phyloP scores from a whole-genome alignment of 345 rosid genomes.

The Ricinus communis region DNA sequence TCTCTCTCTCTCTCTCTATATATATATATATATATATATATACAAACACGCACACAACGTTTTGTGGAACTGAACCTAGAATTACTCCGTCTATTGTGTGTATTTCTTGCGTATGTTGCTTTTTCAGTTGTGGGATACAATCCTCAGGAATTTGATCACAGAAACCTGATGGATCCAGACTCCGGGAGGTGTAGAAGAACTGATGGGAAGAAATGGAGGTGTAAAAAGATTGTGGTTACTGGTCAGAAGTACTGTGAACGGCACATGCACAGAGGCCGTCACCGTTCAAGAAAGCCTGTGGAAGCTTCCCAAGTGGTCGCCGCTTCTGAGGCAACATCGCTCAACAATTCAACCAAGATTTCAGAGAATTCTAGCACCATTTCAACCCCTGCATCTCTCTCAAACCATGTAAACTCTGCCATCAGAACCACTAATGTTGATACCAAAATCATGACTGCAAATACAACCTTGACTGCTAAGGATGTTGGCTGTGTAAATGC shows the following conservation, averaged over 20 bases:
- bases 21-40: too few species aligned
- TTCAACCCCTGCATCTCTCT: neutral
- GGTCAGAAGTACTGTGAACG: slow-evolving; percentile 64
- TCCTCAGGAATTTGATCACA: slow-evolving; percentile 27
- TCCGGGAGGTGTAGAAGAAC: slow-evolving; percentile 74
- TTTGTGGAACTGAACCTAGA: too few species aligned
- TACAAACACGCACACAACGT: too few species aligned
- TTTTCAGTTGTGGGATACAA: slow-evolving; percentile 42
- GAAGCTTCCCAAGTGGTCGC: slow-evolving; percentile 42
- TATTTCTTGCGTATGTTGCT: neutral
- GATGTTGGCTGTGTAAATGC: neutral
- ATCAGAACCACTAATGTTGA: slow-evolving; percentile 12
- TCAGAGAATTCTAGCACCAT: slow-evolving; percentile 23
- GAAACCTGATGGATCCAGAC: slow-evolving; percentile 46
- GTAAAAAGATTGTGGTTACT: slow-evolving; percentile 47
- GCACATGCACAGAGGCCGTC: slow-evolving; percentile 74
- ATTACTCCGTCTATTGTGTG: neutral
- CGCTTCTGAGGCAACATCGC: slow-evolving; percentile 10
- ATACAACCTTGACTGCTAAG: neutral
- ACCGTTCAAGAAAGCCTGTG: slow-evolving; percentile 89
- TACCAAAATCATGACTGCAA: neutral
- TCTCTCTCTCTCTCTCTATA: too few species aligned
- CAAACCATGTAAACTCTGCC: slow-evolving; percentile 18
- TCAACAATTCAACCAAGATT: slow-evolving; percentile 19
- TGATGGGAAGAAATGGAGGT: slow-evolving; percentile 86